Evolutionary conservation across 169 alveolate genomes (phyloP), one percentile per base, ranked within the genome.

Genomic region (Plasmodium malariae): DNA sequence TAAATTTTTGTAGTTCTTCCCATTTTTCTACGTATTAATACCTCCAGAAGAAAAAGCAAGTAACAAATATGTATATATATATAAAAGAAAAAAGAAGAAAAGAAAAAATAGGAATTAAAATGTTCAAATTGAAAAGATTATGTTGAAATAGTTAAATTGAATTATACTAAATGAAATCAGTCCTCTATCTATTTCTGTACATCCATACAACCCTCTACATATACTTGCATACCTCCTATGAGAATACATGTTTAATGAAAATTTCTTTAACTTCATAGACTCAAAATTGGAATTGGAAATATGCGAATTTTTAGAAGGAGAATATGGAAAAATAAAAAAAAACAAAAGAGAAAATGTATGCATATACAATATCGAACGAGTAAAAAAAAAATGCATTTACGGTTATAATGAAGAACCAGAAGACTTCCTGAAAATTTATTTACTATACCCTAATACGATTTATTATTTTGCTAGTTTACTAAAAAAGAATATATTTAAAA

Each of bases 1-100:
- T 32, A 24, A 45, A 12, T 62, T 48, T 63, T 43, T 78, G 60
- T 54, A 78, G 89, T 78, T 78, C 14, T 78, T 62, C 26, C 89
- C 89, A 6, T 78, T 62, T 55, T 78, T 78, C 45, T 78, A 78
- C 71, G 63, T 78, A 7, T 60, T 78, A 40, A 78, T 78, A 63
- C 89, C 89, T 17, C 76, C 89, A 21, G 89, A 78, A 48, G 89
- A 78, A 78, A 65, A 78, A 62, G 21, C 36, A 60, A 78, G 74
- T 65, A 78, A 78, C 55, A 21, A 54, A 55, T 14, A 26, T 17
- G 26, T 26, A 32, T 60, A 54, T 32, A 32, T 32, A 62, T 65
- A 65, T 36, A 26, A 32, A 34, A 28, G 3, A 43, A 57, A 21
- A 70, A 43, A 48, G 43, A 24, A 26, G 3, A 48, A 14, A 43